A percentile compares a stretch with the other conserved stretches of the same genome.
These are phyloP conservation scores for Cyclostephanos invisitatus DNA, from an alignment of 108 stramenopile species.

Conservation along the genomic window DNA sequence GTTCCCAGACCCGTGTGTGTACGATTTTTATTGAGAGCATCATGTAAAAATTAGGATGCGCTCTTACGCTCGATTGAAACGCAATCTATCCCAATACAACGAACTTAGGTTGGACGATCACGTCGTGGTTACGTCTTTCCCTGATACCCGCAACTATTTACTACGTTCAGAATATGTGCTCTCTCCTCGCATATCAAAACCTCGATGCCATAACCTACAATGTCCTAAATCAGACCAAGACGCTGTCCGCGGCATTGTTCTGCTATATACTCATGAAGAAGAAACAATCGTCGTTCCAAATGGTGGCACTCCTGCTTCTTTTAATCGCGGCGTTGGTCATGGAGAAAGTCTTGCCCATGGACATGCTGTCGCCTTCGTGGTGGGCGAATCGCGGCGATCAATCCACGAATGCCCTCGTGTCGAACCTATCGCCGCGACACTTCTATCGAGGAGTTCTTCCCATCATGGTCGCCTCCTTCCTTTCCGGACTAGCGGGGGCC, in stretches of 20 bases:
- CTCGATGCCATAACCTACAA: slow-evolving; percentile 93
- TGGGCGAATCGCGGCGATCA: slow-evolving; percentile 13
- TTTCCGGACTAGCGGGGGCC: slow-evolving; percentile 90
- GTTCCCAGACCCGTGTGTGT: too few relatives aligned
- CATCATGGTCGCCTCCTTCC: slow-evolving; percentile 77
- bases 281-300: slow-evolving; percentile 77
- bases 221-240: slow-evolving; percentile 97
- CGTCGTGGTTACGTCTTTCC: slow-evolving; percentile 68
- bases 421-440: slow-evolving; percentile 39
- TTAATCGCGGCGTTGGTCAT: slow-evolving; percentile 78
- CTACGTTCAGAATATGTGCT: slow-evolving; percentile 89
- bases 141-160: slow-evolving; percentile 88
- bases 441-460: slow-evolving; percentile 82
- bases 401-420: slow-evolving; percentile 4
- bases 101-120: slow-evolving; percentile 57
- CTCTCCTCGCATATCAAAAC: slow-evolving; percentile 88
- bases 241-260: slow-evolving; percentile 90
- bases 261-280: slow-evolving; percentile 90
- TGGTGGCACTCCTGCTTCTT: slow-evolving; percentile 83
- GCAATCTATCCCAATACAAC: not conserved
- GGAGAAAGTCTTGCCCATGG: slow-evolving; percentile 57
- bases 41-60: not conserved
- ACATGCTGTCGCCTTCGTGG: slow-evolving; percentile 33
- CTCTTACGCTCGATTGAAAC: not conserved
- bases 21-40: not conserved